A percentile compares a stretch with the other conserved stretches of the same genome.
Conservation (phyloP, 345 rosid genomes). For the Theobroma cacao region DNA sequence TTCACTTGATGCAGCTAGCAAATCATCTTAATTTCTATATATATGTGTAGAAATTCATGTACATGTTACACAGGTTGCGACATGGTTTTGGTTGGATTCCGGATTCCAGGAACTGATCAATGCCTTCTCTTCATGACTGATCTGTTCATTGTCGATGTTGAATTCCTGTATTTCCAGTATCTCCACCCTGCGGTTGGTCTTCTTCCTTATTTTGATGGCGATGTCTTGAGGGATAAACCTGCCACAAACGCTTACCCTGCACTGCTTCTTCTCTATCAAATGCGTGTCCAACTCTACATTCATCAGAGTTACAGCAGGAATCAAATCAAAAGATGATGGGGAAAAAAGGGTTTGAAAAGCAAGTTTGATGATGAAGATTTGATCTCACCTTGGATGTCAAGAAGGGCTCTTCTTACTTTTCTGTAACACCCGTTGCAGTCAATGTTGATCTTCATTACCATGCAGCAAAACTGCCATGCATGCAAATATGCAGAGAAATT, state of each 20-base stretch:
- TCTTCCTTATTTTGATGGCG: constrained; percentile 49
- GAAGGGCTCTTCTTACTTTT: constrained; percentile 46
- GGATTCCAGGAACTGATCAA: constrained; percentile 18
- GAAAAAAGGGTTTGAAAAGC: background rate
- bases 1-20: background rate
- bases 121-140: constrained; percentile 11
- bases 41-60: background rate
- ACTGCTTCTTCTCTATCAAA: constrained; percentile 40
- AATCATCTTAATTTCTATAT: background rate
- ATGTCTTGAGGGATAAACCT: constrained; percentile 39
- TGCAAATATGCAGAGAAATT: background rate
- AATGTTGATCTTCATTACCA: constrained; percentile 51
- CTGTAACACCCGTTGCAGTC: constrained; percentile 52
- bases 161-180: constrained; percentile 45
- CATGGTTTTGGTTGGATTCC: background rate
- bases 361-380: too few relatives aligned
- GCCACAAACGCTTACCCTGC: constrained; percentile 39
- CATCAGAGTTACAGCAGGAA: background rate
- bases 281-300: constrained; percentile 39
- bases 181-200: constrained; percentile 51
- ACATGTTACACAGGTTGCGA: constrained; percentile 7
- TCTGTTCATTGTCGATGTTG: background rate
- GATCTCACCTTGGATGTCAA: constrained; percentile 34
- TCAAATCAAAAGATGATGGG: background rate
- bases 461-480: constrained; percentile 32